phyloP scores from a whole-genome alignment of 2,329 filamentous ascomycete species.

The Venturia asperata region DNA sequence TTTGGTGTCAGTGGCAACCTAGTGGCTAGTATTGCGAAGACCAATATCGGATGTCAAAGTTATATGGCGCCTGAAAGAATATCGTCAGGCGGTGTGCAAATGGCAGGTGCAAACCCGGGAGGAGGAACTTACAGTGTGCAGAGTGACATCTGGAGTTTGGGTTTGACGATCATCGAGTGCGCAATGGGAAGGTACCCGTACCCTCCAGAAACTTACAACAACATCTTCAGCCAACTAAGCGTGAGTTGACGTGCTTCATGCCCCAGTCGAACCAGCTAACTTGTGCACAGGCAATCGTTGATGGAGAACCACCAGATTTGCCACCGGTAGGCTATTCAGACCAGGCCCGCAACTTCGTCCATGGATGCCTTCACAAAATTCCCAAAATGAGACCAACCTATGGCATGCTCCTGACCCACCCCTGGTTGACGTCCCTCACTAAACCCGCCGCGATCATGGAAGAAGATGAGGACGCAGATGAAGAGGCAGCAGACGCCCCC shows the following conservation, averaged over 20 bases:
- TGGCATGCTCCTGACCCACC: constrained; percentile 77
- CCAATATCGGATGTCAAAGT: constrained; percentile 97
- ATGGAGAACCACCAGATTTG: constrained; percentile 88
- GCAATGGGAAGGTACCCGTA: constrained; percentile 93
- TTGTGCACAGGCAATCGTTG: constrained; percentile 77
- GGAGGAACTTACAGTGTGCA: constrained; percentile 94
- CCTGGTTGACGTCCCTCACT: constrained; percentile 75
- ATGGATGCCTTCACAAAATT: constrained; percentile 84
- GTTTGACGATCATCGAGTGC: constrained; percentile 91
- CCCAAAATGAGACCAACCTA: constrained; percentile 92
- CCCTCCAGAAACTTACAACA: constrained; percentile 92
- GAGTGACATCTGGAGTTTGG: constrained; percentile 95
- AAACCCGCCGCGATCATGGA: constrained; percentile 68
- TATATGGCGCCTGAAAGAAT: constrained; percentile 99
- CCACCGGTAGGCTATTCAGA: constrained; percentile 72
- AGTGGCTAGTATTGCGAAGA: constrained; percentile 95
- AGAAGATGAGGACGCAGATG: constrained; percentile 49
- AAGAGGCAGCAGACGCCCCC: constrained; percentile 25
- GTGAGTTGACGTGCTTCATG: constrained; percentile 52
- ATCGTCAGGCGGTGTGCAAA: constrained; percentile 72
- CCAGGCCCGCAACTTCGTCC: constrained; percentile 77
- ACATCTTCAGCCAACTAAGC: constrained; percentile 94
- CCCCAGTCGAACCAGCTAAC: background rate
- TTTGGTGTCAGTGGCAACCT: constrained; percentile 96
- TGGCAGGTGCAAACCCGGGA: constrained; percentile 57